Conservation (phyloP, 208 protist species). For the Acanthamoeba castellanii region DNA sequence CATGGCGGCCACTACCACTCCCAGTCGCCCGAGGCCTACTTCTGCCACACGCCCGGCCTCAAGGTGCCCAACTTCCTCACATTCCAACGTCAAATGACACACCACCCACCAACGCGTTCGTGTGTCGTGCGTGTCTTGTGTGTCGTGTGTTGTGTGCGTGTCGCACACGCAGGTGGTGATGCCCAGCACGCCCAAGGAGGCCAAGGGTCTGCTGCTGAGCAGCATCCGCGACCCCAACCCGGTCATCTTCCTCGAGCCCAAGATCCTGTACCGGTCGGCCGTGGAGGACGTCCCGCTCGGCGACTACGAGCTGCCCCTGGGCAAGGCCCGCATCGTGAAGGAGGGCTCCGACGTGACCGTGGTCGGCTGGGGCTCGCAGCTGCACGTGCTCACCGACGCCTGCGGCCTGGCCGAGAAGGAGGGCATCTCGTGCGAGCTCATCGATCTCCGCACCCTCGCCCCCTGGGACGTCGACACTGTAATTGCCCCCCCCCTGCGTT, state of each 20-base stretch:
- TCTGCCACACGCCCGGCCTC: conserved; percentile 95
- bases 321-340: conserved; percentile 93
- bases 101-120: not conserved
- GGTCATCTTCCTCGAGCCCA: conserved; percentile 98
- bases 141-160: not conserved
- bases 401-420: conserved; percentile 90
- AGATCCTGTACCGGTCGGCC: conserved; percentile 94
- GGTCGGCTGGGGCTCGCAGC: conserved; percentile 92
- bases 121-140: not conserved
- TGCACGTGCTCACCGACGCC: conserved; percentile 91
- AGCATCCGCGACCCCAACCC: conserved; percentile 95
- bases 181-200: conserved; percentile 88
- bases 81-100: not conserved
- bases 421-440: conserved; percentile 95
- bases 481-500: conserved; percentile 51
- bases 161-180: conserved; percentile 87
- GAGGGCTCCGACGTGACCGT: conserved; percentile 96
- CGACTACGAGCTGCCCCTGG: conserved; percentile 96
- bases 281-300: conserved; percentile 92
- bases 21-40: conserved; percentile 97
- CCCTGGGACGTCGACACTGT: conserved; percentile 97
- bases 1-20: conserved; percentile 98
- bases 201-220: conserved; percentile 95
- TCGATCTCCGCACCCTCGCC: conserved; percentile 96
- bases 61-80: conserved; percentile 78